phyloP scores from a whole-genome alignment of 805 yeast genomes.

The Candida rishiriensis region DNA sequence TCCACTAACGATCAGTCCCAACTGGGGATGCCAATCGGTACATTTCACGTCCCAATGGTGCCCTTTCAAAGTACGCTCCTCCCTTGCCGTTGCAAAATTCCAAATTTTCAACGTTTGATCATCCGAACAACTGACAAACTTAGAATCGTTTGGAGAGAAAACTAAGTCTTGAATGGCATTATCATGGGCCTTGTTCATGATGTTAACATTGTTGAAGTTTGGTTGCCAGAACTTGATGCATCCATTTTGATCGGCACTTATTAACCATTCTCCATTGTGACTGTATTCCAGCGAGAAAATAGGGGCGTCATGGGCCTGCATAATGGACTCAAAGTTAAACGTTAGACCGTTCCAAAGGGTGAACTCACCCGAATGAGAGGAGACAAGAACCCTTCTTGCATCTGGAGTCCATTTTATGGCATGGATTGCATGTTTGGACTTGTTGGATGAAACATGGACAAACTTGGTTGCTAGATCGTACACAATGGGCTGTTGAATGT shows the following conservation, averaged over 20 bases:
- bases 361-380: slow-evolving; percentile 91
- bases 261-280: slow-evolving; percentile 89
- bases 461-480: slow-evolving; percentile 74
- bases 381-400: slow-evolving; percentile 85
- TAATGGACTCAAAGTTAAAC: slow-evolving; percentile 91
- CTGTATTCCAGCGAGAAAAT: slow-evolving; percentile 76
- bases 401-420: slow-evolving; percentile 96
- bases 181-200: slow-evolving; percentile 62
- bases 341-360: slow-evolving; percentile 96
- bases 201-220: slow-evolving; percentile 92
- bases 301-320: slow-evolving; percentile 97
- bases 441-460: slow-evolving; percentile 86
- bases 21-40: slow-evolving; percentile 92
- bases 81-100: slow-evolving; percentile 86
- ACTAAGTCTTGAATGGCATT: slow-evolving; percentile 84
- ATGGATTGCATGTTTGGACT: slow-evolving; percentile 85
- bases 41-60: slow-evolving; percentile 99
- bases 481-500: slow-evolving; percentile 41
- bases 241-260: slow-evolving; percentile 93
- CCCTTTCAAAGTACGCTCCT: slow-evolving; percentile 76
- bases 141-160: slow-evolving; percentile 85
- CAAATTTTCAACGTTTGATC: slow-evolving; percentile 88
- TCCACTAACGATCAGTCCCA: slow-evolving; percentile 86
- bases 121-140: slow-evolving; percentile 92
- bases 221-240: slow-evolving; percentile 95